Evolutionary conservation across 192 early-diverging fungal genomes (phyloP), one percentile per base, ranked within the genome.

Genomic region (Blastocladiella britannica): DNA sequence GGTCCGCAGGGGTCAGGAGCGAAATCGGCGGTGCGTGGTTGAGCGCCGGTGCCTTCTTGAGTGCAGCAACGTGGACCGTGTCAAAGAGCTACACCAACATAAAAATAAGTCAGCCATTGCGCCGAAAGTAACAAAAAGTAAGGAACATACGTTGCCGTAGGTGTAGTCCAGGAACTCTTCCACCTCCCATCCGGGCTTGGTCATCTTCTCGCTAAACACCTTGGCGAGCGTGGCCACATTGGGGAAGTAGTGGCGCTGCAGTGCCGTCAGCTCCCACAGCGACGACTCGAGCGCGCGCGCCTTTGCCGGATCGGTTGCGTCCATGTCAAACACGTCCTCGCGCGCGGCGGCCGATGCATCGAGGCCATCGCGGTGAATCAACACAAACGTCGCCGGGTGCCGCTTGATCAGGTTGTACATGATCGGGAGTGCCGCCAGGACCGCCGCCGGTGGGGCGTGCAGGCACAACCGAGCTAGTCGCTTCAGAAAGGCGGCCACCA

Each of bases 121-220:
- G 26, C 26, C 7, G 29, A 57, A 60, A 53, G 6, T 55, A 26
- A 63, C 7, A 43, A 3, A 22, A 58, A 25, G 24, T 54, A 24
- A 0, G 9, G 37, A 9, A 62, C 61, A 61, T 64, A 70, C 72
- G 7, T 81, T 84, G 1, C 70, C 53, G 67, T 86, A 88, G 1
- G 85, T 88, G 63, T 90, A 85, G 62, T 98, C 95, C 69, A 96
- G 74, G 68, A 94, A 98, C 65, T 94, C 91, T 66, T 98, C 95
- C 55, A 98, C 68, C 63, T 83, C 76, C 63, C 87, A 98, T 26
- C 70, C 66, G 4, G 85, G 84, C 64, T 90, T 89, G 24, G 82
- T 79, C 60, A 98, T 84, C 27, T 86, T 83, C 58, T 94, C 87
- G 64, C 77, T 72, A 53, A 96, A 96, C 6, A 89, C 76, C 52